Evolutionary conservation across 345 rosid species (phyloP), one percentile per base, ranked within the genome.

Genomic region (Melaleuca alternifolia): DNA sequence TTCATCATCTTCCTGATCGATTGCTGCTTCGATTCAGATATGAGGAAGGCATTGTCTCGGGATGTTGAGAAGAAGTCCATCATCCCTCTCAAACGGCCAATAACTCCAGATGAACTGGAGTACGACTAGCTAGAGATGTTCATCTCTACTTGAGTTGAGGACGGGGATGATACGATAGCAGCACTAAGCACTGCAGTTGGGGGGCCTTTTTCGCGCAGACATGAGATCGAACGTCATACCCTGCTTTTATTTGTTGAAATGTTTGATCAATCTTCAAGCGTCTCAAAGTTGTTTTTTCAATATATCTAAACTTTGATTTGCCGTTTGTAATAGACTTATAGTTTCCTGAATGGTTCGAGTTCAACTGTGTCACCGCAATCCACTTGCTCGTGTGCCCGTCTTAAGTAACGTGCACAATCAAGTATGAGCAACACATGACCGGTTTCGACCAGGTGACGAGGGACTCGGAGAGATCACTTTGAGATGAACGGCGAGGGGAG

Each of bases 21-120:
- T 84, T 85, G 13, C 83, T 26, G 23, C 33, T 21, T 56, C 53
- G 51, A 53, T 86, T 83, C 92, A 98, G 98, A 96, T 92, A 98
- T 94, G 98, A 95, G 99, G 92, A 98, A 98, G 91, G 99, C 99
- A 23, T 90, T 95, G 85, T 94, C 99, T 62, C 91, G 94, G 85
- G 98, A 98, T 84, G 93, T 95, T 33, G 98, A 94, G 86, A 98
- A 96, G 93, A 98, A 95, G 86, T 95, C 98, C 28, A 90, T 95
- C 57, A 89, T 95, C 65, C 99, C 99, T 89, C 98, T 94, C 71
- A 97, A 96, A 89, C 93, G 96, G 59, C 98, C 98, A 0, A 89
- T 95, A 79, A 92, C 98, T 86, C 99, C 99, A 4, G 96, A 95
- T 84, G 99, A 98, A 82, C 85, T 95, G 87, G 98, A 96, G 90